Percentiles rank a stretch among this genome's conserved stretches.
These are phyloP conservation scores for Podospora comata DNA, from an alignment of 495 filamentous ascomycete species.

Conservation along the genomic window DNA sequence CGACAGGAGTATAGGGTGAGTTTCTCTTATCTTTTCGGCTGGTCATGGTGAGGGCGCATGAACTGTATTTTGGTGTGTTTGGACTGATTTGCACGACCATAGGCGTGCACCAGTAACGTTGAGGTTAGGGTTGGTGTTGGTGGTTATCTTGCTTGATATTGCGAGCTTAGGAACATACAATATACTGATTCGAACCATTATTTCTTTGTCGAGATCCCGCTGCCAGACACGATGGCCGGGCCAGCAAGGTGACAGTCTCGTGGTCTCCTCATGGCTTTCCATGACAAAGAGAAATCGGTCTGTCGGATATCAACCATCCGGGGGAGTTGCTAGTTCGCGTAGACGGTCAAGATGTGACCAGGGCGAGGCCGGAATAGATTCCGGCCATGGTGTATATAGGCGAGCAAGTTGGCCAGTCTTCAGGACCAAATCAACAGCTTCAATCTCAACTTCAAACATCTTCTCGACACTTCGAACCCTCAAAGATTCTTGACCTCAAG, in stretches of 20 bases:
- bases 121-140: background rate
- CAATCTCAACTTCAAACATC: slow-evolving; percentile 6
- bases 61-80: background rate
- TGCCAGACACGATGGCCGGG: background rate
- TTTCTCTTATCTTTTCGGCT: background rate
- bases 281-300: slow-evolving; percentile 17
- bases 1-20: background rate
- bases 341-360: slow-evolving; percentile 38
- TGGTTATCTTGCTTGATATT: background rate
- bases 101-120: background rate
- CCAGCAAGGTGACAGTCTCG: background rate
- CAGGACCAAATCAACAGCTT: slow-evolving; percentile 7
- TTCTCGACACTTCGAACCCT: background rate
- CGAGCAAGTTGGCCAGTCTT: slow-evolving; percentile 5
- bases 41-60: background rate
- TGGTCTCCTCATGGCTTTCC: slow-evolving; percentile 2
- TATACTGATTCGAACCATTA: background rate
- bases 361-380: slow-evolving; percentile 60
- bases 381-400: slow-evolving; percentile 45
- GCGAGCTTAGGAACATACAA: background rate
- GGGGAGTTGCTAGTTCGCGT: slow-evolving; percentile 22
- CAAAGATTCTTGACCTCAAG: background rate
- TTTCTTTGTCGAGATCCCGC: background rate
- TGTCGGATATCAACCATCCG: background rate
- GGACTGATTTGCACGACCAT: background rate